Evolutionary conservation across 2,329 filamentous ascomycete species (phyloP).

Genomic region (Septoria linicola): DNA sequence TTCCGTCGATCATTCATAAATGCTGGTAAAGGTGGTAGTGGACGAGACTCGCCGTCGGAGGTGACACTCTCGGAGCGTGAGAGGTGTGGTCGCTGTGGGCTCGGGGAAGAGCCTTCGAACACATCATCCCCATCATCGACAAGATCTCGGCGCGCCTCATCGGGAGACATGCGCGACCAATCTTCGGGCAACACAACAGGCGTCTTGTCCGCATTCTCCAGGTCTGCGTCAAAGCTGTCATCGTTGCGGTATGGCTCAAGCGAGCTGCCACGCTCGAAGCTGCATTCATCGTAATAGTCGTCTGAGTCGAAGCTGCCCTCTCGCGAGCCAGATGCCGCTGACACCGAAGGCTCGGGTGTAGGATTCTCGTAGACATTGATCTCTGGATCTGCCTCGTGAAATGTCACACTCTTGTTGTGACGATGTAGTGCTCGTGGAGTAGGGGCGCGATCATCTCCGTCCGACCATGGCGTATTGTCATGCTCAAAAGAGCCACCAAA

Average conservation of each 20-base stretch:
- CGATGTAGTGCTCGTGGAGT: conserved; percentile 70
- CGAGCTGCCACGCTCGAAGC: conserved; percentile 58
- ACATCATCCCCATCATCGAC: conserved; percentile 62
- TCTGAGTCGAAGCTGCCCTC: conserved; percentile 88
- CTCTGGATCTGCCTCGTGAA: conserved; percentile 88
- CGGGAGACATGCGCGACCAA: conserved; percentile 78
- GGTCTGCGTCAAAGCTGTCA: conserved; percentile 91
- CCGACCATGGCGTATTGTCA: conserved; percentile 55
- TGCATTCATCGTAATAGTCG: conserved; percentile 70
- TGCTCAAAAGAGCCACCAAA: conserved; percentile 54
- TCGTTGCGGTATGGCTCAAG: conserved; percentile 45
- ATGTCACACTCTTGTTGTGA: conserved; percentile 95
- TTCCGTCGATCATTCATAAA: conserved; percentile 53
- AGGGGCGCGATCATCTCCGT: conserved; percentile 60
- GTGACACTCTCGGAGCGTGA: conserved; percentile 69
- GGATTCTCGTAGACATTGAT: conserved; percentile 98
- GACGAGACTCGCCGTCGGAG: conserved; percentile 78
- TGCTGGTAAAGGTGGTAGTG: conserved; percentile 80
- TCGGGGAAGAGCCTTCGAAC: conserved; percentile 57
- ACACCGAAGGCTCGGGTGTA: conserved; percentile 85
- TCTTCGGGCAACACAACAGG: conserved; percentile 97
- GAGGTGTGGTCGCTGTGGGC: conserved; percentile 55
- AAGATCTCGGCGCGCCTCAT: conserved; percentile 56
- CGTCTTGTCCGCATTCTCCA: conserved; percentile 95
- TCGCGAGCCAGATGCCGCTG: conserved; percentile 81